Evolutionary conservation across 495 filamentous ascomycete species (phyloP), one percentile per base, ranked within the genome.

Genomic region (Aspergillus indologenus): DNA sequence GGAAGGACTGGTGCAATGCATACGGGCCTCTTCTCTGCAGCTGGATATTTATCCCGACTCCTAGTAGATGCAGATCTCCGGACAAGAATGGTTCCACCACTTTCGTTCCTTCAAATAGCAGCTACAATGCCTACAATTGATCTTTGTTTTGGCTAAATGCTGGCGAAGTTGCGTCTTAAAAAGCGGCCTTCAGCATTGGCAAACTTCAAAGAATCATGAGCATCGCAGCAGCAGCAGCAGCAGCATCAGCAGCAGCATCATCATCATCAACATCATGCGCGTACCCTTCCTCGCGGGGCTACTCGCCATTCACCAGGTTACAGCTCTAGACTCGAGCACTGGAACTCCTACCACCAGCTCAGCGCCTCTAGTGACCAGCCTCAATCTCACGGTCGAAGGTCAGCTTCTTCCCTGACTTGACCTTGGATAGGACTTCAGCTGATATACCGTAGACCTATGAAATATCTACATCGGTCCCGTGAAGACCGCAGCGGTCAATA

Each of bases 341-440:
- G 52, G 6, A 40, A 19, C 7, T 19, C 7, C 17, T 18, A 53
- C 50, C 3, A 7, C 24, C 26, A 29, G 26, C 20, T 40, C 17
- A 42, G 29, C 50, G 19, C 26, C 49, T 18, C 20, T 52, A 24
- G 29, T 24, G 9, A 52, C 49, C 1, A 31, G 22, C n/a, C 49
- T 52, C 14, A 52, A 52, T 34, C 29, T 52, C 18, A 52, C 49
- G 15, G 49, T 52, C 19, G 49, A 52, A 52, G 49, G 49, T 34
- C 2, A 5, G 19, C 17, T 19, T 17, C 49, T 17, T n/a, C n/a
- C 17, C 14, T 15, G 15, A 3, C 29, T 4, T 0, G 19, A 4
- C 1, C 11, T 21, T 47, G 23, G 45, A n/a, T 22, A 48, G 11
- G 12, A 0, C 20, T 23, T 5, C 19, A 48, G 20, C 45, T 48